Percentiles rank a stretch among this genome's conserved stretches.
These are phyloP conservation scores for Podospora sp. DNA, from an alignment of 495 filamentous ascomycete genomes.

Conservation along the genomic window DNA sequence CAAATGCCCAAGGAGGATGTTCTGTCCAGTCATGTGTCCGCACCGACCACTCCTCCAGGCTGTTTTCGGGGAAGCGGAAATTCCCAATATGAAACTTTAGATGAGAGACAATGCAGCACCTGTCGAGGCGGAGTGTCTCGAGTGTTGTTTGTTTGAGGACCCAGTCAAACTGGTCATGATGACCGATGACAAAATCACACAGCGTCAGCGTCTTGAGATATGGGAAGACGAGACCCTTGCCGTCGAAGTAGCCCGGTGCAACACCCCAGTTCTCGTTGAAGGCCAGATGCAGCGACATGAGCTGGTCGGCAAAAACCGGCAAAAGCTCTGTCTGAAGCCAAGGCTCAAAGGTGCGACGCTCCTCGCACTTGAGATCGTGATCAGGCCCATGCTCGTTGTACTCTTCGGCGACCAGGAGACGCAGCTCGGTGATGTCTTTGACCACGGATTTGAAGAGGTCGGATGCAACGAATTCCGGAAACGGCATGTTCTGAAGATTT, in stretches of 20 bases:
- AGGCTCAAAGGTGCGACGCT: conserved; percentile 16
- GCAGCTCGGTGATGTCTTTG: conserved; percentile 15
- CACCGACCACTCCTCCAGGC: background rate
- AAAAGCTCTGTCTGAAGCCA: conserved; percentile 14
- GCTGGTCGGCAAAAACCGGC: conserved; percentile 12
- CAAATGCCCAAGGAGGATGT: background rate
- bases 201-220: conserved; percentile 15
- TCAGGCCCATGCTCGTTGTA: conserved; percentile 20
- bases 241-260: conserved; percentile 16
- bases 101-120: conserved; percentile 13
- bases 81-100: background rate
- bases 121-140: conserved; percentile 13
- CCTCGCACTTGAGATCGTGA: conserved; percentile 11
- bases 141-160: conserved; percentile 12
- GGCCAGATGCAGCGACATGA: conserved; percentile 12
- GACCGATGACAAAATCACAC: conserved; percentile 14
- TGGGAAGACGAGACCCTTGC: conserved; percentile 18
- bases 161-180: conserved; percentile 23
- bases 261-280: conserved; percentile 19
- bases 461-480: conserved; percentile 8
- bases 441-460: conserved; percentile 9
- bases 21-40: background rate
- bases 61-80: background rate
- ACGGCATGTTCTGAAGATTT: conserved; percentile 15
- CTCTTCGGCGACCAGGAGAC: conserved; percentile 14